A percentile compares a stretch with the other conserved stretches of the same genome.
These are phyloP conservation scores for Triticum turgidum DNA, from an alignment of 176 grass and related monocot species.

Conservation along the genomic window DNA sequence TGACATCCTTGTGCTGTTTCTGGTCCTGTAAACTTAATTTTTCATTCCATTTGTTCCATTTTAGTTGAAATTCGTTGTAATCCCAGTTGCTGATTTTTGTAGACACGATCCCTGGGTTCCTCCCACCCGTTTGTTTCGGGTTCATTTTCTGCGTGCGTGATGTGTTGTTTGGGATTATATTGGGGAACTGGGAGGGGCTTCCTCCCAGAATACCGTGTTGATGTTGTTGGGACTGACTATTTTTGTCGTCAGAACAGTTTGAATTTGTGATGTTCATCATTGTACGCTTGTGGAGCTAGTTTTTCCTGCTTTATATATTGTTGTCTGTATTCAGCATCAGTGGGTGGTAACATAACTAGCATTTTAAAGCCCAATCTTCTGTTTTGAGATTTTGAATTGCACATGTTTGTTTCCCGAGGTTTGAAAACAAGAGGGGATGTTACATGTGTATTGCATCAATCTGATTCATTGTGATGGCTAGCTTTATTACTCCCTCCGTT, in stretches of 20 bases:
- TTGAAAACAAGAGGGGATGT: not conserved
- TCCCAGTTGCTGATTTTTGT: slow-evolving; percentile 37
- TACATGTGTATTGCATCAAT: not conserved
- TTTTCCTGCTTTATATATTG: not conserved
- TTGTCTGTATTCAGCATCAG: not conserved
- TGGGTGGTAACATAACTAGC: not conserved
- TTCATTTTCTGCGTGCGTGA: slow-evolving; percentile 43
- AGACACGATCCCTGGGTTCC: slow-evolving; percentile 30
- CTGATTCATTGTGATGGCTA: not conserved
- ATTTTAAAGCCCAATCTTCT: not conserved
- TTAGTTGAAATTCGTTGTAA: slow-evolving; percentile 62
- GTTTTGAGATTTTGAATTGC: not conserved
- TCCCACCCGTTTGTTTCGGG: slow-evolving; percentile 37
- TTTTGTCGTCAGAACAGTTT: not conserved
- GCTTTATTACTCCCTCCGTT: too few relatives aligned
- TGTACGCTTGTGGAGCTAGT: not conserved
- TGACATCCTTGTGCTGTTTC: slow-evolving; percentile 58
- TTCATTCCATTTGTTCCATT: slow-evolving; percentile 81
- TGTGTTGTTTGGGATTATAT: slow-evolving; percentile 47
- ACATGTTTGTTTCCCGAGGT: not conserved
- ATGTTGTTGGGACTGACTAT: not conserved
- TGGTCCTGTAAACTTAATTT: slow-evolving; percentile 55
- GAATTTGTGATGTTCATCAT: not conserved
- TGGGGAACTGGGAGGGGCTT: slow-evolving; percentile 26
- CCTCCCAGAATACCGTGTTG: slow-evolving; percentile 27